A percentile compares a stretch with the other conserved stretches of the same genome.
These are phyloP conservation scores for Hypoxylon sp. DNA, from an alignment of 2,329 filamentous ascomycete genomes.

Conservation along the genomic window DNA sequence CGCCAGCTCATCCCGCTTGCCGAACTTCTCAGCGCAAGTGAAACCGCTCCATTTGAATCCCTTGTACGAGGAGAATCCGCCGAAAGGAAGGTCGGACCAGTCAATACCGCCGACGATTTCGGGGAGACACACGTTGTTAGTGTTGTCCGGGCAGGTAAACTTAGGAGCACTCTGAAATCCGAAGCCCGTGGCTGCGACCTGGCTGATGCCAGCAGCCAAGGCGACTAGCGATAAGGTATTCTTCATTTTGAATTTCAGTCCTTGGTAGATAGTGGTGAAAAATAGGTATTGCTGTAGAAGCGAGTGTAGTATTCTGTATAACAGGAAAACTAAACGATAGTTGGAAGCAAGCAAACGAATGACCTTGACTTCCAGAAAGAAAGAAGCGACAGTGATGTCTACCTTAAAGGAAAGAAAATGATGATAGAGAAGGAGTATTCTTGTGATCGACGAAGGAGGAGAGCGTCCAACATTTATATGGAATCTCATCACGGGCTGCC, in stretches of 20 bases:
- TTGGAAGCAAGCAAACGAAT: constrained; percentile 68
- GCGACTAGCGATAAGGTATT: constrained; percentile 62
- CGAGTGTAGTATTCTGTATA: constrained; percentile 43
- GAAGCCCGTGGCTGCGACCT: constrained; percentile 60
- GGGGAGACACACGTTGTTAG: constrained; percentile 81
- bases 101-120: constrained; percentile 78
- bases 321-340: constrained; percentile 51
- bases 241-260: constrained; percentile 63
- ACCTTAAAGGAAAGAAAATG: constrained; percentile 49
- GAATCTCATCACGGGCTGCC: constrained; percentile 41
- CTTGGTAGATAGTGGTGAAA: constrained; percentile 31
- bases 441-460: constrained; percentile 42
- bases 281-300: constrained; percentile 36
- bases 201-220: constrained; percentile 64
- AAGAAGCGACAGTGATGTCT: constrained; percentile 51
- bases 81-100: constrained; percentile 74
- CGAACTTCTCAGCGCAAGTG: constrained; percentile 70
- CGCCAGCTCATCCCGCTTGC: constrained; percentile 69
- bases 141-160: constrained; percentile 78
- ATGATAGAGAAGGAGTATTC: constrained; percentile 47
- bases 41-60: constrained; percentile 82
- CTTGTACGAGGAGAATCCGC: constrained; percentile 74
- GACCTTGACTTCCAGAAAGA: constrained; percentile 62
- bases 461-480: constrained; percentile 50
- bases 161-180: constrained; percentile 55